Conservation (phyloP, 306 rosid species). For the Trichosanthes truncata region DNA sequence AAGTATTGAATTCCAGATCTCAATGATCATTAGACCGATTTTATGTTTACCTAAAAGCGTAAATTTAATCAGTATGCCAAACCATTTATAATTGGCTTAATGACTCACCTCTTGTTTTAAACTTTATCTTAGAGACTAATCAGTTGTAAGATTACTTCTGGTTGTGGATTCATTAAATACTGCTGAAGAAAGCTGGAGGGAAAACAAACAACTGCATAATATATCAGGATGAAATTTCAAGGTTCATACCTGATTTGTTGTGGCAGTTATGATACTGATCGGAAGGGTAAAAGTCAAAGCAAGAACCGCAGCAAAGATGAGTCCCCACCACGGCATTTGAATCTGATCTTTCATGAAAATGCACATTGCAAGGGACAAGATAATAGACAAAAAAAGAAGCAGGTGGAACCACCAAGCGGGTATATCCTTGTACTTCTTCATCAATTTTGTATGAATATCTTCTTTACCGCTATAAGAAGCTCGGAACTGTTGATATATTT, state of each 20-base stretch:
- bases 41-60: too few species aligned
- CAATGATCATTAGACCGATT: too few species aligned
- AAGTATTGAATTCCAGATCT: too few species aligned
- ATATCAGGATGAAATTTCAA: not conserved
- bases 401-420: constrained; percentile 63
- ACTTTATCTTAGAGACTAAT: not conserved
- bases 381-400: constrained; percentile 25
- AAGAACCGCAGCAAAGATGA: constrained; percentile 40
- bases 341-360: constrained; percentile 33
- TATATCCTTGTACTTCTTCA: constrained; percentile 51
- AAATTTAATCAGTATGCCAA: too few species aligned
- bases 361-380: constrained; percentile 29
- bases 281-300: constrained; percentile 42
- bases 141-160: too few species aligned
- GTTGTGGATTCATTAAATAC: too few species aligned
- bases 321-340: constrained; percentile 78
- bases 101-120: not conserved
- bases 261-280: constrained; percentile 50
- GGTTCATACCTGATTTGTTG: constrained; percentile 26
- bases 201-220: not conserved
- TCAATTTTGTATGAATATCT: constrained; percentile 54
- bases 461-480: constrained; percentile 35
- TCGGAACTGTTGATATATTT: constrained; percentile 23
- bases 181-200: too few species aligned
- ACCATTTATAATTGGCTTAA: too few species aligned